These are phyloP conservation scores for Tylopilus sp. DNA, from an alignment of 1,284 basidiomycete genomes.

Conservation along the genomic window DNA sequence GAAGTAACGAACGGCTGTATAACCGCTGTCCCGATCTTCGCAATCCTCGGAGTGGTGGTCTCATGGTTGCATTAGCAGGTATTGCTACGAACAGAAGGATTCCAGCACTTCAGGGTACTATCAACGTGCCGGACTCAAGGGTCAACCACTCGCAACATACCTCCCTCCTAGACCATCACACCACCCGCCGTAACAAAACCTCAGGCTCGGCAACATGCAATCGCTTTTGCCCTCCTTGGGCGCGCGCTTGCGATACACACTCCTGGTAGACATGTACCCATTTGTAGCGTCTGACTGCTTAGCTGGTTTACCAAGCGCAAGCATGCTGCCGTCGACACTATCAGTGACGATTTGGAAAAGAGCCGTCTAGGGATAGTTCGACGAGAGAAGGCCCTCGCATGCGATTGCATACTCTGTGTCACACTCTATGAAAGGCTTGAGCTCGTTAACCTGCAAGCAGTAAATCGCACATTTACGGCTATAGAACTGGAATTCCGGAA, in stretches of 20 bases:
- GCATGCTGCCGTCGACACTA: not conserved
- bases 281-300: not conserved
- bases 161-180: no score
- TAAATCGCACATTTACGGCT: not conserved
- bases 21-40: no score
- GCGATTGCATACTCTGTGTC: not conserved
- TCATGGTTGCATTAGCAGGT: no score
- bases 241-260: not conserved
- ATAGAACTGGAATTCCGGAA: not conserved
- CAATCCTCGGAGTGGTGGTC: no score
- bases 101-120: no score
- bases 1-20: no score
- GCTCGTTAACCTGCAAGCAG: no score
- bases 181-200: no score
- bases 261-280: not conserved
- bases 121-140: no score
- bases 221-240: not conserved
- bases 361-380: not conserved
- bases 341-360: not conserved
- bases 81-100: no score
- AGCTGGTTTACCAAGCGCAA: not conserved
- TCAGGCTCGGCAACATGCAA: no score
- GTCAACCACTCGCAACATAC: no score
- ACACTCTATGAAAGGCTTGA: not conserved
- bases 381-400: not conserved